Evolutionary conservation across 2,329 filamentous ascomycete species (phyloP).

Genomic region (Westerdykella sp.): DNA sequence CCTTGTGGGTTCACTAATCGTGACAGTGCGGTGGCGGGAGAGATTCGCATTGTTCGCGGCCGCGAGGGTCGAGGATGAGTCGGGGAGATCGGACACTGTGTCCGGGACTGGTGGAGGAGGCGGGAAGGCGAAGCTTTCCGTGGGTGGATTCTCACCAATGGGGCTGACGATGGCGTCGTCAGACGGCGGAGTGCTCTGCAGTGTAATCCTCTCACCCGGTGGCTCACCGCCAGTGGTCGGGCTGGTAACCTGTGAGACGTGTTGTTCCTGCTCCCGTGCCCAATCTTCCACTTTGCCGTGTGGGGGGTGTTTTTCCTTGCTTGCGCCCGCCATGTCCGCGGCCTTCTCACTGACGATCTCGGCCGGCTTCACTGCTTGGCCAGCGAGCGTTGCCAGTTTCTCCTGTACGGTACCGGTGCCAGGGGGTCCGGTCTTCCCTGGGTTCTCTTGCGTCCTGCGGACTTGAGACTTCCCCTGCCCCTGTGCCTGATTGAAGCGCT

Average conservation of each 20-base stretch:
- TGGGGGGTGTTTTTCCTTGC: constrained; percentile 11
- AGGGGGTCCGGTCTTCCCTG: constrained; percentile 45
- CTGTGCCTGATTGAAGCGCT: constrained; percentile 66
- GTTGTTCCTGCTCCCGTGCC: constrained; percentile 36
- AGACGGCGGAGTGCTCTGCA: constrained; percentile 10
- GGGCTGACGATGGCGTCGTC: constrained; percentile 29
- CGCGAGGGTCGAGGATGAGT: constrained; percentile 6
- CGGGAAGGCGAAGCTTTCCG: constrained; percentile 26
- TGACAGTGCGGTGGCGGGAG: constrained; percentile 30
- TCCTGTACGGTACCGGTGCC: constrained; percentile 32
- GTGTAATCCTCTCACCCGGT: constrained; percentile 30
- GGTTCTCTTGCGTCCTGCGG: constrained; percentile 44
- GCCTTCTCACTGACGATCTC: constrained; percentile 26
- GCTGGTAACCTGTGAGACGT: constrained; percentile 11
- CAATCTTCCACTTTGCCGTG: constrained; percentile 34
- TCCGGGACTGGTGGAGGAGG: constrained; percentile 30
- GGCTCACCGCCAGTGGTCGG: constrained; percentile 2
- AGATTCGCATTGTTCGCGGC: constrained; percentile 6
- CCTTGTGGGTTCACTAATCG: constrained; percentile 27
- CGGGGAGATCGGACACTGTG: constrained; percentile 2
- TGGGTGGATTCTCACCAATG: constrained; percentile 17
- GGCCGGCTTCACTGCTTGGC: constrained; percentile 19
- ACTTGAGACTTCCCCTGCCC: constrained; percentile 48
- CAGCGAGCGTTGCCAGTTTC: constrained; percentile 17
- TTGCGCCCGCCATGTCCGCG: constrained; percentile 22